phyloP scores from a whole-genome alignment of 768 basidiomycete species.

The Austroboletus eburneus region DNA sequence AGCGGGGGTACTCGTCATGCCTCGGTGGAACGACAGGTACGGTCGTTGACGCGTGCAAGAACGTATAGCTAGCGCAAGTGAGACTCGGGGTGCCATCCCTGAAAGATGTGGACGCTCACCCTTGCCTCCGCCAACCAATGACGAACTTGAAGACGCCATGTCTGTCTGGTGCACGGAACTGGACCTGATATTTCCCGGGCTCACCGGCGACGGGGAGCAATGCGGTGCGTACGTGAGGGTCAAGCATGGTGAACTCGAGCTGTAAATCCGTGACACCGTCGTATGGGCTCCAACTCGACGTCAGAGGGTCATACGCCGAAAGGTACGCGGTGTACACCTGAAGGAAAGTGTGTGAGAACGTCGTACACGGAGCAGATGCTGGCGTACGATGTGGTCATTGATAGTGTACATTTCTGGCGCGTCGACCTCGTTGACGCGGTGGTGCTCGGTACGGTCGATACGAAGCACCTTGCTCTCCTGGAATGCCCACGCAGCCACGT shows the following conservation, averaged over 20 bases:
- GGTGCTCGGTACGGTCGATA: constrained; percentile 71
- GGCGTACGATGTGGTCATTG: constrained; percentile 75
- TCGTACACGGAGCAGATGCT: not conserved
- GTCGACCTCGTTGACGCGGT: constrained; percentile 57
- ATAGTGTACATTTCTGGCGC: constrained; percentile 76
- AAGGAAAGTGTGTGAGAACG: not conserved
- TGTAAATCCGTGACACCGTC: constrained; percentile 76
- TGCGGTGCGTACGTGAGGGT: constrained; percentile 87
- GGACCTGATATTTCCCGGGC: constrained; percentile 71
- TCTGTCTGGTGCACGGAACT: constrained; percentile 88
- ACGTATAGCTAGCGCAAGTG: constrained; percentile 53
- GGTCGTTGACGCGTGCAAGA: constrained; percentile 65
- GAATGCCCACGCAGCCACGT: constrained; percentile 88
- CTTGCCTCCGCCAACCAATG: constrained; percentile 85
- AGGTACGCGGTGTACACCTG: constrained; percentile 75
- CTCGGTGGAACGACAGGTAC: constrained; percentile 89
- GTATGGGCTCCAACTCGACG: constrained; percentile 65
- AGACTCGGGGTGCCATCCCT: not conserved
- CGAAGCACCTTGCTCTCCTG: constrained; percentile 79
- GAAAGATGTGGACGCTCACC: constrained; percentile 42
- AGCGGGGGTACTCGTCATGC: constrained; percentile 94
- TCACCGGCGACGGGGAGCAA: constrained; percentile 53
- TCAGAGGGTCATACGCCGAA: constrained; percentile 58
- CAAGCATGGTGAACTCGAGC: constrained; percentile 97
- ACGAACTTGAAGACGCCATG: constrained; percentile 99